Percentiles rank a stretch among this genome's conserved stretches.
phyloP scores from a whole-genome alignment of 768 basidiomycete species.

The Artomyces pyxidatus region DNA sequence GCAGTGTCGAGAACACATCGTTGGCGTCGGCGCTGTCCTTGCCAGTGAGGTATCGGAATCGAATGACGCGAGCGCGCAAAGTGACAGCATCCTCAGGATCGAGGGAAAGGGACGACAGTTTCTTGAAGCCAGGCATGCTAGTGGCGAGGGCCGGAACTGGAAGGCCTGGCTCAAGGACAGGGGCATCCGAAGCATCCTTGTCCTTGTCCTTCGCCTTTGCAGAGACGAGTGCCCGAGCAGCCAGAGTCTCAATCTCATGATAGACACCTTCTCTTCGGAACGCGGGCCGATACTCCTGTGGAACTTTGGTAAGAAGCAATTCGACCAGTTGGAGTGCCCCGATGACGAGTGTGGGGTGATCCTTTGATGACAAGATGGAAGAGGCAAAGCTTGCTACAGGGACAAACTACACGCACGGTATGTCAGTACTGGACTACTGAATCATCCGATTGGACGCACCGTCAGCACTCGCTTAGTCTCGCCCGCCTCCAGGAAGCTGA shows the following conservation, averaged over 20 bases:
- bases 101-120: conserved; percentile 55
- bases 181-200: conserved; percentile 28
- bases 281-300: conserved; percentile 75
- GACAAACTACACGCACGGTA: conserved; percentile 52
- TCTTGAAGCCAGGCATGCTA: conserved; percentile 56
- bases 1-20: conserved; percentile 55
- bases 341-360: conserved; percentile 80
- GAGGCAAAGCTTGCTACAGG: conserved; percentile 94
- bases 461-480: conserved; percentile 69
- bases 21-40: conserved; percentile 52
- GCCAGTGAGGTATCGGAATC: conserved; percentile 66
- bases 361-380: conserved; percentile 86
- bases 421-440: conserved; percentile 6
- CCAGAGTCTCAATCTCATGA: conserved; percentile 82
- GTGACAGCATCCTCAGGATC: conserved; percentile 91
- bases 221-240: conserved; percentile 52
- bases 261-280: conserved; percentile 95
- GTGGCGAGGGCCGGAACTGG: conserved; percentile 34
- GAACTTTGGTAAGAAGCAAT: conserved; percentile 76
- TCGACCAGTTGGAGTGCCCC: conserved; percentile 92
- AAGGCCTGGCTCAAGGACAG: conserved; percentile 30
- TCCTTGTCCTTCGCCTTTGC: conserved; percentile 45
- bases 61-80: conserved; percentile 81
- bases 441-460: conserved; percentile 36
- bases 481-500: conserved; percentile 77